phyloP scores from a whole-genome alignment of 768 basidiomycete species.

The Coprinellus aureogranulatus region DNA sequence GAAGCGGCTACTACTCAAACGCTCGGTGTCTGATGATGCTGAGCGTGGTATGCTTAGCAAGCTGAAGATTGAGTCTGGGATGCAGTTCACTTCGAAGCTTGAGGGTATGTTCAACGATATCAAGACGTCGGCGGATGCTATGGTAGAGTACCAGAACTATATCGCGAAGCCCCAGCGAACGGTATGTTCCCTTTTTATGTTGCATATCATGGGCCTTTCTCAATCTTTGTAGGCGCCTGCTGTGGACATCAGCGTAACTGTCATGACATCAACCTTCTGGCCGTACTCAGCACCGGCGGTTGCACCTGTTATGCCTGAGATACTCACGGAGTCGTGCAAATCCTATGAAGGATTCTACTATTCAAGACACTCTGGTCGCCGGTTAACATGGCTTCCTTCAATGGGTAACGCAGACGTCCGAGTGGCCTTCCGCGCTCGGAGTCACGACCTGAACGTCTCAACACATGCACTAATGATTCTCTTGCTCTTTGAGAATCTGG shows the following conservation, averaged over 20 bases:
- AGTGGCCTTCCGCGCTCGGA: conserved; percentile 72
- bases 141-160: conserved; percentile 66
- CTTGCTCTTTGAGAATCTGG: conserved; percentile 76
- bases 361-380: conserved; percentile 82
- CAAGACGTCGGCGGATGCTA: conserved; percentile 80
- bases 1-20: conserved; percentile 79
- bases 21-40: conserved; percentile 95
- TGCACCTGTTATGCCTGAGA: conserved; percentile 64
- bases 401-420: conserved; percentile 89
- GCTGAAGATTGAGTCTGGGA: conserved; percentile 93
- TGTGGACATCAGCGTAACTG: conserved; percentile 81
- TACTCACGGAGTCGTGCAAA: conserved; percentile 61
- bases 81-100: conserved; percentile 95
- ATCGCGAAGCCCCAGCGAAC: conserved; percentile 47
- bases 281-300: conserved; percentile 70
- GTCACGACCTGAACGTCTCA: conserved; percentile 89
- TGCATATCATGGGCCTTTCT: conserved; percentile 6
- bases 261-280: conserved; percentile 98
- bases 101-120: conserved; percentile 99
- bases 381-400: conserved; percentile 89
- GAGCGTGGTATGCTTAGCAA: conserved; percentile 97
- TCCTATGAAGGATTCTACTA: conserved; percentile 91
- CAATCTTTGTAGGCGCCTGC: conserved; percentile 52
- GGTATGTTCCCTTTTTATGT: conserved; percentile 42
- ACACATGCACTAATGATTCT: conserved; percentile 87